A percentile compares a stretch with the other conserved stretches of the same genome.
Evolutionary conservation across 805 yeast species (phyloP).

Genomic region (Diddensiella transvaalensis): DNA sequence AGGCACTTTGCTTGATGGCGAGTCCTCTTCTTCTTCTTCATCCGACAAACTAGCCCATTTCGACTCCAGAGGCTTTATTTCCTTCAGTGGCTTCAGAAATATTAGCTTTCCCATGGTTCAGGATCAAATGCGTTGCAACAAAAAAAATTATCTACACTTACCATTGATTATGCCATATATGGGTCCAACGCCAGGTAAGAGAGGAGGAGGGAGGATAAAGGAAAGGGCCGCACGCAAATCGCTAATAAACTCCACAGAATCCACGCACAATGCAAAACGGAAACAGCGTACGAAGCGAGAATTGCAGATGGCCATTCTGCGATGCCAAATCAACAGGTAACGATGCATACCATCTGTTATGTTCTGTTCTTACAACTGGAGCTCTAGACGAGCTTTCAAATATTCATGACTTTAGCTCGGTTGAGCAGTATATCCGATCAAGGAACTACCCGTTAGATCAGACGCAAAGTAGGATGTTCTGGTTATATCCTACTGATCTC

Average conservation of each 20-base stretch:
- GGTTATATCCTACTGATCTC: background rate
- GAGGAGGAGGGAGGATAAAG: no score
- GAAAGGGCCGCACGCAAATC: no score
- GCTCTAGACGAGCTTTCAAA: background rate
- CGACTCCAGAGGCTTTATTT: background rate
- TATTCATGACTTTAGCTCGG: background rate
- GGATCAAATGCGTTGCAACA: background rate
- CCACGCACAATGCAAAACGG: no score
- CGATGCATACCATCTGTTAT: background rate
- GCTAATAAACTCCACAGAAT: no score
- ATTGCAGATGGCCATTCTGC: background rate
- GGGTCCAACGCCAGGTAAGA: no score
- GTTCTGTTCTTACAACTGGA: background rate
- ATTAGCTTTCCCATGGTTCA: no score
- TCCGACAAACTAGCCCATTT: background rate
- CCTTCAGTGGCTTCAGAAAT: no score
- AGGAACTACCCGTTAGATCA: background rate
- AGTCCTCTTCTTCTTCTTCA: background rate
- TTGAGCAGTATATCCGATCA: background rate
- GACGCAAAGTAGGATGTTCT: background rate
- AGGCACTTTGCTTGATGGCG: background rate
- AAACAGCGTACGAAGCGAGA: background rate
- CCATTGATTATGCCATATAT: background rate
- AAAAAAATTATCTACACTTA: background rate
- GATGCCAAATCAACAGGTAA: background rate